phyloP scores from a whole-genome alignment of 352 stramenopile species.

The Phytophthora boehmeriae region DNA sequence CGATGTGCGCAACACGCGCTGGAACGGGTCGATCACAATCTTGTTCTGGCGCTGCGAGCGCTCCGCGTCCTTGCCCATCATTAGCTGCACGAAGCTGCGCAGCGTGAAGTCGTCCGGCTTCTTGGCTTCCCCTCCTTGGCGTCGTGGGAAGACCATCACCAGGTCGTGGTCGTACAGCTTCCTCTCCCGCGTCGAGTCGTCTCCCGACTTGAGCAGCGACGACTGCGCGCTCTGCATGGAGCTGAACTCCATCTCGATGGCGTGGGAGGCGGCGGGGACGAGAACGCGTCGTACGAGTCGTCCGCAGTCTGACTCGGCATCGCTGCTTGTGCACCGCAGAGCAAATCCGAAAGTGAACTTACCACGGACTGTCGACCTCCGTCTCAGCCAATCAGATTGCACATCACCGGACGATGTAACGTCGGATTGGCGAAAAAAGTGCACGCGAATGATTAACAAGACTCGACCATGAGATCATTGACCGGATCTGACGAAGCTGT shows the following conservation, averaged over 20 bases:
- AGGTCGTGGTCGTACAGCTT: conserved; percentile 79
- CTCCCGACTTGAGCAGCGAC: conserved; percentile 10
- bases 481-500: background rate
- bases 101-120: conserved; percentile 69
- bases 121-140: conserved; percentile 68
- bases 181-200: conserved; percentile 31
- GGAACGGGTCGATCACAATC: conserved; percentile 76
- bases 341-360: conserved; percentile 33
- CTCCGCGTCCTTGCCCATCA: conserved; percentile 71
- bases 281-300: conserved; percentile 45
- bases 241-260: conserved; percentile 51
- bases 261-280: conserved; percentile 39
- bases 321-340: background rate
- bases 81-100: conserved; percentile 63
- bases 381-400: no score
- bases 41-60: conserved; percentile 33
- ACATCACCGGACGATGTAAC: background rate
- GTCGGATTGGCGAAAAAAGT: background rate
- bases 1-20: conserved; percentile 65
- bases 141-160: conserved; percentile 81
- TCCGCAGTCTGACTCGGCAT: conserved; percentile 9
- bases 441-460: no score
- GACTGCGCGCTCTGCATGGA: conserved; percentile 42
- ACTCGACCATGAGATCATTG: no score
- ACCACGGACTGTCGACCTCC: background rate